phyloP scores from a whole-genome alignment of 23 red algal genomes.

The Gracilaria gracilis region DNA sequence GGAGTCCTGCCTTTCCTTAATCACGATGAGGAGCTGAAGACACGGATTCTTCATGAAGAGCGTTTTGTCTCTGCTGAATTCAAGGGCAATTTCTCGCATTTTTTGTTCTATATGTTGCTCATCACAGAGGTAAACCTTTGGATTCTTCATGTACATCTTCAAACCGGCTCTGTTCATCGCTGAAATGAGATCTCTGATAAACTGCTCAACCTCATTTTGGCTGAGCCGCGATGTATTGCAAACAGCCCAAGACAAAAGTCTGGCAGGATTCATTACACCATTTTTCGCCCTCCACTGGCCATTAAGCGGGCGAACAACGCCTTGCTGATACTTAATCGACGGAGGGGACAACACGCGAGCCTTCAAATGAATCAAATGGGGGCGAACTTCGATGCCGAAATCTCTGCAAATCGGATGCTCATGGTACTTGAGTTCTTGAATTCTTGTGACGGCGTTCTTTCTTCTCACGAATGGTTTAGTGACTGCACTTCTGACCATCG shows the following conservation, averaged over 20 bases:
- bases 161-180: slow-evolving; percentile 6
- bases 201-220: slow-evolving; percentile 15
- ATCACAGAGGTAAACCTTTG: slow-evolving; percentile 7
- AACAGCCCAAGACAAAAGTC: slow-evolving; percentile 51
- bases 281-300: slow-evolving; percentile 58
- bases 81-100: slow-evolving; percentile 16
- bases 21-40: slow-evolving; percentile 65
- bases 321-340: slow-evolving; percentile 19
- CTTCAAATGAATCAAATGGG: slow-evolving; percentile 23
- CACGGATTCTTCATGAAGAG: slow-evolving; percentile 8
- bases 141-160: slow-evolving; percentile 7
- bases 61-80: background rate
- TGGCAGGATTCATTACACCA: background rate
- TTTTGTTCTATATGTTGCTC: background rate
- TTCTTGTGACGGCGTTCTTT: slow-evolving; percentile 11
- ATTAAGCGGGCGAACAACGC: slow-evolving; percentile 2
- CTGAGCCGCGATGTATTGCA: background rate
- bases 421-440: slow-evolving; percentile 25
- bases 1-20: slow-evolving; percentile 45
- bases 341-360: slow-evolving; percentile 60
- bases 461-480: slow-evolving; percentile 24
- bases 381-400: slow-evolving; percentile 44
- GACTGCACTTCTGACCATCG: slow-evolving; percentile 51
- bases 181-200: slow-evolving; percentile 20
- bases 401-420: slow-evolving; percentile 30